A percentile compares a stretch with the other conserved stretches of the same genome.
These are phyloP conservation scores for Sphagnurus paluster DNA, from an alignment of 1,284 basidiomycete genomes.

Conservation along the genomic window DNA sequence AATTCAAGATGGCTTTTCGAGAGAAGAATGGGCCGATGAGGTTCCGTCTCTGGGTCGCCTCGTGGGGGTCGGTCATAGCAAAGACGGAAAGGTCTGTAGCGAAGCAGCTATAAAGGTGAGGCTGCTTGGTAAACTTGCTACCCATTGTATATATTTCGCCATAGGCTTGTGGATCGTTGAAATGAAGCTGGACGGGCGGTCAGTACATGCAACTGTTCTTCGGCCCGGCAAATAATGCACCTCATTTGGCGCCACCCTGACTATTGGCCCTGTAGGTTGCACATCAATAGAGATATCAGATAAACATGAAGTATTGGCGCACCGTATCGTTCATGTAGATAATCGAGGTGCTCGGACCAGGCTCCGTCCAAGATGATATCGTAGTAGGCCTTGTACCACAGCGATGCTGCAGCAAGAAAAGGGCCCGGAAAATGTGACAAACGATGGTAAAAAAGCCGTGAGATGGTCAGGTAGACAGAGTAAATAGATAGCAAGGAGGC, in stretches of 20 bases:
- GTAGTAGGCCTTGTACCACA: constrained; percentile 33
- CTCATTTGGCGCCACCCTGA: constrained; percentile 34
- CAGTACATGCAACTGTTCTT: not conserved
- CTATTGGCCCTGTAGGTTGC: constrained; percentile 25
- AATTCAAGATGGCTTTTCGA: constrained; percentile 33
- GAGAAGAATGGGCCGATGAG: constrained; percentile 38
- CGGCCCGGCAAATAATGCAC: constrained; percentile 18
- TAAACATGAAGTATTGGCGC: not conserved
- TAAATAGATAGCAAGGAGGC: not conserved
- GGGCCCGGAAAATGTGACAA: constrained; percentile 32
- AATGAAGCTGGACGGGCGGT: constrained; percentile 31
- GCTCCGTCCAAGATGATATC: constrained; percentile 34
- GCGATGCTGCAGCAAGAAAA: constrained; percentile 28
- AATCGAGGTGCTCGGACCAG: constrained; percentile 31
- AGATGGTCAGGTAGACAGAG: not conserved
- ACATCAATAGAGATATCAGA: not conserved
- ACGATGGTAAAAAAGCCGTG: constrained; percentile 24
- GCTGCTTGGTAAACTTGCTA: constrained; percentile 31
- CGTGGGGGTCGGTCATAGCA: constrained; percentile 31
- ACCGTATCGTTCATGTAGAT: constrained; percentile 33
- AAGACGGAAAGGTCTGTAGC: constrained; percentile 32
- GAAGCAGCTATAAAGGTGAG: constrained; percentile 33
- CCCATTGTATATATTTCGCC: constrained; percentile 35
- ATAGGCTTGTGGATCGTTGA: constrained; percentile 33
- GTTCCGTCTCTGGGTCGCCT: constrained; percentile 31